Percentiles rank a stretch among this genome's conserved stretches.
Evolutionary conservation across 129 eudicot species (phyloP).

Genomic region (Centrapalus pauciflorus): DNA sequence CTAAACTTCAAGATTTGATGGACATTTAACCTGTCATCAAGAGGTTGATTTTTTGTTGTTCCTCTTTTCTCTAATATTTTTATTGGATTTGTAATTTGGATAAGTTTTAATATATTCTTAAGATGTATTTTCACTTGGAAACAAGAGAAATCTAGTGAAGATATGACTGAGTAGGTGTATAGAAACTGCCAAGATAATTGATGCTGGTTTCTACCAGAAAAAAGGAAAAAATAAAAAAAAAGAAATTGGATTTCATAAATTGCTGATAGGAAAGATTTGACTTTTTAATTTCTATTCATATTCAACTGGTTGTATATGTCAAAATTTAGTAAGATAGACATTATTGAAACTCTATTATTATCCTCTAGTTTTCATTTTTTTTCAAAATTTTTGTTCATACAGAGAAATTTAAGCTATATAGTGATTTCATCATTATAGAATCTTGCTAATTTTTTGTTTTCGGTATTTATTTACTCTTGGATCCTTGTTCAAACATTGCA

Average conservation of each 20-base stretch:
- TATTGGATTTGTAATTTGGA: not conserved
- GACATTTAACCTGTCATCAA: constrained; percentile 4
- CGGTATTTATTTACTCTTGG: not conserved
- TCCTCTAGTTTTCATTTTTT: constrained; percentile 2
- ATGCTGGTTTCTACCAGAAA: constrained; percentile 17
- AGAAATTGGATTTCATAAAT: constrained; percentile 9
- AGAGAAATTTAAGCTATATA: constrained; percentile 11
- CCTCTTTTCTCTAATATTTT: not conserved
- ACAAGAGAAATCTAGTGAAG: not conserved
- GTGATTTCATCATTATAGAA: not conserved
- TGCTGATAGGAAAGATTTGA: constrained; percentile 22
- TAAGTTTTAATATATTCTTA: not conserved
- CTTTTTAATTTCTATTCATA: constrained; percentile 16
- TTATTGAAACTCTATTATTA: not conserved
- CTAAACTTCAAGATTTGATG: constrained; percentile 22
- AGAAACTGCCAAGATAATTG: constrained; percentile 23
- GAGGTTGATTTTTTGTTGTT: constrained; percentile 25
- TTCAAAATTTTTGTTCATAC: not conserved
- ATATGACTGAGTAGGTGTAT: constrained; percentile 16
- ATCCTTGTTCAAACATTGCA: not conserved
- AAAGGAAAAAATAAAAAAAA: not conserved
- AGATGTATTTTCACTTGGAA: constrained; percentile 1
- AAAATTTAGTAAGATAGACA: constrained; percentile 14
- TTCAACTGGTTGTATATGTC: constrained; percentile 9
- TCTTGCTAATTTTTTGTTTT: not conserved